Base-by-base conservation (phyloP, 768 basidiomycete genomes). In the Suillus variegatus region DNA sequence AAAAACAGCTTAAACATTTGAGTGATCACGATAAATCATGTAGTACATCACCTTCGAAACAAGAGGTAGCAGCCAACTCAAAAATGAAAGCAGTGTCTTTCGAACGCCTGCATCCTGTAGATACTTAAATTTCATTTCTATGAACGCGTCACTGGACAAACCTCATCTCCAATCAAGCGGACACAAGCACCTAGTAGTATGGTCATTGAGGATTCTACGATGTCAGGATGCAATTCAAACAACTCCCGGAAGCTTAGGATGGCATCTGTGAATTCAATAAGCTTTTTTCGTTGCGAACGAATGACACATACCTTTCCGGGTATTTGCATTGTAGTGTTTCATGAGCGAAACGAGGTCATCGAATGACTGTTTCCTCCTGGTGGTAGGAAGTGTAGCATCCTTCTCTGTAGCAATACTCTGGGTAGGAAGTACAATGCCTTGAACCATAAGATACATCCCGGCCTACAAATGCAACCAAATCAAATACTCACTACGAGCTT, bases 381-480 rank as follows among this genome's bases (percentile, higher is more conserved):
- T 98, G 0, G 86, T 88, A 5, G 94, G 94, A 20, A 81, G 80
- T 52, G 76, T 75, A 5, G 77, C 75, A 62, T 86, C 82, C 73
- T 86, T 89, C 62, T 87, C 82, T 16, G 81, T 70, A 3, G 82
- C 76, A 67, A 95, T 93, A 43, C 88, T 90, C 79, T 99, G 97
- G 1, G 85, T 84, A 1, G 96, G 97, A 38, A 99, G 82, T 28
- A 89, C 91, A 75, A 99, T 97, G 28, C 94, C 96, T 98, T 71
- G 46, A 36, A 14, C 25, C 38, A 32, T 43, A 32, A 40, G 16
- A 64, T 46, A 46, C 5, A 38, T 64, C 32, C 8, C 18, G n/a
- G 2, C 32, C 18, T 3, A 20, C 5, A 13, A 20, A 51, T 4
- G 41, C 22, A 41, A 22, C 38, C 13, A 64, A 51, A 9, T 61